Evolutionary conservation across 148 eudicot genomes (phyloP), one percentile per base, ranked within the genome.

Genomic region (Drosera capensis): DNA sequence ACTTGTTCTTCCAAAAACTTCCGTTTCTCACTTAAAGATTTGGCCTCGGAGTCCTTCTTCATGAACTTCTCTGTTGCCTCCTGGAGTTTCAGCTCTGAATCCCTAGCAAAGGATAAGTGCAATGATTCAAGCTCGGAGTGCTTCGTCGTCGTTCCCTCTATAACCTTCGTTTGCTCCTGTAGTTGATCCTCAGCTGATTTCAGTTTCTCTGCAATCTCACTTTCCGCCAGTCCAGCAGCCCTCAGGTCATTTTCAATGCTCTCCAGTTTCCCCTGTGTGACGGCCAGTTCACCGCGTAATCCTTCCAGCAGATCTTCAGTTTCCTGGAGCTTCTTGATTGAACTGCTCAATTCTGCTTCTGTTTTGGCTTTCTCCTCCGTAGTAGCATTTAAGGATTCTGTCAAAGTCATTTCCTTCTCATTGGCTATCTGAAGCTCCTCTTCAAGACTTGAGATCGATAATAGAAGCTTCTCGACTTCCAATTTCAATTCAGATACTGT

Each of bases 1-100:
- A 81, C 55, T 55, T 78, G 81, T 28, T 64, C 64, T 56, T 87
- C 85, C 24, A 77, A 74, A 54, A 43, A 14, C 43, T 64, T 30
- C 53, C 72, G 52, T 54, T 72, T 77, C 52, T 88, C 86, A 15
- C 47, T 40, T 50, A 82, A 51, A 6, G 72, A 66, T 39, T 74
- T 71, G 30, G 71, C 79, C 70, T 80, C 85, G 7, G 59, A 51
- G 46, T 84, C 95, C 58, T 65, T 74, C 52, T 31, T 66, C 23
- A 59, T 36, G 54, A 50, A 49, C 36, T 45, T 72, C 7, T 63
- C 54, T 25, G 53, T 42, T 34, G 69, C 67, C 41, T 77, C 79
- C 49, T 72, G 73, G 44, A 69, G 54, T 69, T 72, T 70, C 23
- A 61, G 25, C 29, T 76, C 75, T 9, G 60, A 53, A 35, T 77